Evolutionary conservation across 2,329 filamentous ascomycete species (phyloP), one percentile per base, ranked within the genome.

Genomic region (Colletotrichum ledebouriae): DNA sequence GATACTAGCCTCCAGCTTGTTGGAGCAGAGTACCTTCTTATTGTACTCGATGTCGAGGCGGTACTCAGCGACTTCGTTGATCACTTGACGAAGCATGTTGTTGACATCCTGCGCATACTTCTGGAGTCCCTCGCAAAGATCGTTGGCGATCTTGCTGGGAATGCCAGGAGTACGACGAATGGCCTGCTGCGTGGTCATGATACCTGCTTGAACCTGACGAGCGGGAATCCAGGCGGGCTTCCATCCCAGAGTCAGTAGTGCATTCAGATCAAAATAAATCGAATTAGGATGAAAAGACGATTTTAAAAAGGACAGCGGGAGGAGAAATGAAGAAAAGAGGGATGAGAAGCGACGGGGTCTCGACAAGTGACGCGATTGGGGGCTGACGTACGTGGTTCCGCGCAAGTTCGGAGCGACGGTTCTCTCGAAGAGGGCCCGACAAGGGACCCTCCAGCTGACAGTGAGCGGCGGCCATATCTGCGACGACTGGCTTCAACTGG

Each of bases 11-110:
- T 71, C 70, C 20, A 70, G 34, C 47, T 70, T 70, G 33, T 59
- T 71, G 57, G 69, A 70, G 25, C 59, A 68, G 57, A 71, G 66
- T n/a, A 70, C 60, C 46, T 78, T 78, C n/a, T 74, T 66, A 42
- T 72, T 74, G 71, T 80, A 80, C 20, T 71, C 69, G 4, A 81
- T 66, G 50, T 80, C 76, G 4, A 72, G 73, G 15, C 74, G 73
- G 2, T 81, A 57, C n/a, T 71, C 70, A 10, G 70, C 61, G 25
- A 70, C 64, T 42, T 71, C 70, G 13, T 70, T 70, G 49, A 71
- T 66, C 12, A 61, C 69, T 44, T 70, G 68, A 3, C 70, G 70
- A 41, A 71, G 62, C 15, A 67, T 59, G 44, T 76, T 73, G 58
- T 73, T 73, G 42, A 82, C 73, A 15, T 71, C 74, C 29, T 78